These are phyloP conservation scores for Delonix regia DNA, from an alignment of 306 rosid genomes.

Conservation along the genomic window DNA sequence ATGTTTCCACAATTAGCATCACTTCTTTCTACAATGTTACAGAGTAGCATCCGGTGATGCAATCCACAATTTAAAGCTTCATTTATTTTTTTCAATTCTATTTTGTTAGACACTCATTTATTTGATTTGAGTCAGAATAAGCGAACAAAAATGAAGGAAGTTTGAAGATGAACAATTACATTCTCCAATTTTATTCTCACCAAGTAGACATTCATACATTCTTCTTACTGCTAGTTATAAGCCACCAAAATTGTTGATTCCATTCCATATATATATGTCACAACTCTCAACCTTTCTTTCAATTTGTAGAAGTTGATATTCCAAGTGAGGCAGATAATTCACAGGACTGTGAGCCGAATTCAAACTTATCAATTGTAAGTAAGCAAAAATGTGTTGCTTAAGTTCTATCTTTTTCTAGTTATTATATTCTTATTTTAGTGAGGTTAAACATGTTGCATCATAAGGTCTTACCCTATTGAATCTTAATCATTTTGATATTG, in stretches of 20 bases:
- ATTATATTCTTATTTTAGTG: neutral
- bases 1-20: too few relatives aligned
- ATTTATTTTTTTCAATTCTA: neutral
- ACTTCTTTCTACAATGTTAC: too few relatives aligned
- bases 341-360: constrained; percentile 4
- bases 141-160: neutral
- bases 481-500: neutral
- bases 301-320: constrained; percentile 39
- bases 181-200: constrained; percentile 6
- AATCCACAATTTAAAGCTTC: neutral
- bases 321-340: constrained; percentile 3
- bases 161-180: constrained; percentile 5
- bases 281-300: constrained; percentile 1
- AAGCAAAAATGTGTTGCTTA: neutral
- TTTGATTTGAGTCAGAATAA: neutral
- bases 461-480: neutral
- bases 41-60: too few relatives aligned
- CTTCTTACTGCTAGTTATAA: neutral
- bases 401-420: constrained; percentile 1
- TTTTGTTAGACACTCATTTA: neutral
- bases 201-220: neutral
- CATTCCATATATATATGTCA: neutral
- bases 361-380: constrained; percentile 47
- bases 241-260: neutral
- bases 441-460: neutral